A percentile compares a stretch with the other conserved stretches of the same genome.
Evolutionary conservation across 768 basidiomycete species (phyloP).

Genomic region (Rhodotorula kratochvilovae): DNA sequence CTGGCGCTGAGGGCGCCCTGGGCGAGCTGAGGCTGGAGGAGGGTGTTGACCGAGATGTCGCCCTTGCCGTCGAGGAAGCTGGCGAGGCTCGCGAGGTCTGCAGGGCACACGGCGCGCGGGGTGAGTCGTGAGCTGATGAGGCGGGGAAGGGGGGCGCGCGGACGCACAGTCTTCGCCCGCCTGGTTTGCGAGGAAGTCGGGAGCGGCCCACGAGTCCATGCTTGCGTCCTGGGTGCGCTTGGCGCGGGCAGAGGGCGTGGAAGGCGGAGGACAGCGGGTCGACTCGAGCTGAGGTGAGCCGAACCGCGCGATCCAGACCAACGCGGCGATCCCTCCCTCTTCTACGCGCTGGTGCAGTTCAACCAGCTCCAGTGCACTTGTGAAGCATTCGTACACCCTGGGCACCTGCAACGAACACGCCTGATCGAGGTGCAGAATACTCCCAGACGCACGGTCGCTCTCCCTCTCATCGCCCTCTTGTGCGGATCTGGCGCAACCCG

Average conservation of each 20-base stretch:
- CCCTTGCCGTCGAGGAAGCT: slow-evolving; percentile 14
- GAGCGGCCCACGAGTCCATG: slow-evolving; percentile 1
- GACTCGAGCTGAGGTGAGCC: too few relatives aligned
- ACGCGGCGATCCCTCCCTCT: too few relatives aligned
- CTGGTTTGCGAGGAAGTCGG: not conserved
- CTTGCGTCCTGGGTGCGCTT: not conserved
- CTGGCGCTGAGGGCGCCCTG: not conserved
- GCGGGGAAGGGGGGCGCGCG: not conserved
- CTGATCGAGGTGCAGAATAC: too few relatives aligned
- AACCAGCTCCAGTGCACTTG: too few relatives aligned
- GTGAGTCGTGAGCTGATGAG: not conserved
- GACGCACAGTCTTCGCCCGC: slow-evolving; percentile 3
- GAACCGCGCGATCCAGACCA: too few relatives aligned
- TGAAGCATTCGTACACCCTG: too few relatives aligned
- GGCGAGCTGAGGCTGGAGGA: not conserved
- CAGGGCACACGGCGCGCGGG: not conserved
- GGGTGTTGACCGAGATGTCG: slow-evolving; percentile 1
- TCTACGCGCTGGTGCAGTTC: too few relatives aligned
- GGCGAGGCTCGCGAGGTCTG: slow-evolving; percentile 19
- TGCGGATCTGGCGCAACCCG: too few relatives aligned
- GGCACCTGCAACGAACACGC: too few relatives aligned
- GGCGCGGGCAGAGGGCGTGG: not conserved
- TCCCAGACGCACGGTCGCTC: too few relatives aligned
- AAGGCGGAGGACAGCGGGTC: too few relatives aligned
- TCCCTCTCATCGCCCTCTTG: too few relatives aligned